Evolutionary conservation across 1,139 yeast species (phyloP), one percentile per base, ranked within the genome.

Genomic region (Geotrichum klebahnii): DNA sequence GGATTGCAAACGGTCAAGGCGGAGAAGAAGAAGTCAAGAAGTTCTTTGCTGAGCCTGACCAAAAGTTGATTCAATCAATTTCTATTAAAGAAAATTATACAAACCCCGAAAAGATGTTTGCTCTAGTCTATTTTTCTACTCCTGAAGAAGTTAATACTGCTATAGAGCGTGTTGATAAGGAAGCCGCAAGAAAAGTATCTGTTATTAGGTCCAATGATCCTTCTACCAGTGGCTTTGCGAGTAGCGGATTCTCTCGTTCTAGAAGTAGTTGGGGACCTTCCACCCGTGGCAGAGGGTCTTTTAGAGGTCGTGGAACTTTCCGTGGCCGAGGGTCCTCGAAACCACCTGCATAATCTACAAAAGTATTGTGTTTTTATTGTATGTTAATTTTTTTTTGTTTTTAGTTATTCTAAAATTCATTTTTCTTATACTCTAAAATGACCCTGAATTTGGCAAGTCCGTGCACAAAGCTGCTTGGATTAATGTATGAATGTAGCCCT

Each of bases 1-100:
- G 74, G 73, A 61, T 71, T 53, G 61, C 70, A 33, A 65, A 67
- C 41, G 72, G 68, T 23, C 63, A 61, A 29, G 64, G 62, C 14
- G 52, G 63, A 6, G 67, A 68, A 41, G 67, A 63, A 10, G 67
- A 63, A 23, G 60, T 70, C 24, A 58, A 61, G 28, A 61, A 55
- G 17, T 61, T 56, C 44, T 68, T 72, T 49, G 59, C 62, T 26
- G 63, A 59, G 14, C 61, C 64, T 35, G 73, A 71, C 51, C 66
- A 62, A 14, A 56, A 54, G 16, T 50, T 57, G 38, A 66, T 70
- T 42, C 62, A 66, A 9, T 57, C 57, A n/a, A 62, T 70, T 19
- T 56, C 55, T 14, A 57, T 67, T 55, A 65, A 64, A 47, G 61
- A 59, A 43, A 53, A 59, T 36, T 55, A 48, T 52, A 55, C 53